These are phyloP conservation scores for Mortierella claussenii DNA, from an alignment of 192 early-diverging fungal species.

Conservation along the genomic window DNA sequence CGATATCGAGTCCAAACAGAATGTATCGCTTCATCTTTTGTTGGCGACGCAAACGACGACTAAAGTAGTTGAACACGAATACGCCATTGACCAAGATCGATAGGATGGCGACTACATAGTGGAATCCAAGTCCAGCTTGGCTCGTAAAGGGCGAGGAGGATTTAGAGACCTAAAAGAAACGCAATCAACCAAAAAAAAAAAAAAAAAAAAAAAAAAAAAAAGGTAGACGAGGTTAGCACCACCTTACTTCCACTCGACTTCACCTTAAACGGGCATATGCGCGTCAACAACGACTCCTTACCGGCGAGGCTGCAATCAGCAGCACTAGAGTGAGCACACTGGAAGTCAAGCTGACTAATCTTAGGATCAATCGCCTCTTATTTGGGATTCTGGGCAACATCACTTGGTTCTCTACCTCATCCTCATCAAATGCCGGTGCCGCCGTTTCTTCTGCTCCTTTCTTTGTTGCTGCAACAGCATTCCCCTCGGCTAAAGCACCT, in stretches of 20 bases:
- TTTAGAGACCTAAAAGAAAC: constrained; percentile 22
- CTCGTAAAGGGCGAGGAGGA: constrained; percentile 31
- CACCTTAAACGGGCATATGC: too few relatives aligned
- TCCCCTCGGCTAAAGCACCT: too few relatives aligned
- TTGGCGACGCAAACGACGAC: constrained; percentile 18
- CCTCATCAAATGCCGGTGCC: constrained; percentile 4
- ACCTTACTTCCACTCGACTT: too few relatives aligned
- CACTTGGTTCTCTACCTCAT: neutral
- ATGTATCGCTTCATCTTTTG: constrained; percentile 49
- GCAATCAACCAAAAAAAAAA: neutral
- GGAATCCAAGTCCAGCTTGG: constrained; percentile 26
- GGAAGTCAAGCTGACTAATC: constrained; percentile 29
- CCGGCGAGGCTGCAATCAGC: constrained; percentile 39
- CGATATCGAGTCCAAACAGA: constrained; percentile 35
- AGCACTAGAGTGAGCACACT: constrained; percentile 23
- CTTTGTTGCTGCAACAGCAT: too few relatives aligned
- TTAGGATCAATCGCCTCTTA: constrained; percentile 33
- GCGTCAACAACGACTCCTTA: constrained; percentile 7
- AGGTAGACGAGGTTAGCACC: too few relatives aligned
- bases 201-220: too few relatives aligned
- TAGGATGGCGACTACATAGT: constrained; percentile 30
- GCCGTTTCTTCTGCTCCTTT: neutral
- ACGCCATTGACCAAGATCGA: constrained; percentile 23
- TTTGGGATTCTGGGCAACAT: constrained; percentile 8
- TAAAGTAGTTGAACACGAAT: constrained; percentile 45